Evolutionary conservation across 805 yeast species (phyloP).

Genomic region (Sugiyamaella chiloensis): DNA sequence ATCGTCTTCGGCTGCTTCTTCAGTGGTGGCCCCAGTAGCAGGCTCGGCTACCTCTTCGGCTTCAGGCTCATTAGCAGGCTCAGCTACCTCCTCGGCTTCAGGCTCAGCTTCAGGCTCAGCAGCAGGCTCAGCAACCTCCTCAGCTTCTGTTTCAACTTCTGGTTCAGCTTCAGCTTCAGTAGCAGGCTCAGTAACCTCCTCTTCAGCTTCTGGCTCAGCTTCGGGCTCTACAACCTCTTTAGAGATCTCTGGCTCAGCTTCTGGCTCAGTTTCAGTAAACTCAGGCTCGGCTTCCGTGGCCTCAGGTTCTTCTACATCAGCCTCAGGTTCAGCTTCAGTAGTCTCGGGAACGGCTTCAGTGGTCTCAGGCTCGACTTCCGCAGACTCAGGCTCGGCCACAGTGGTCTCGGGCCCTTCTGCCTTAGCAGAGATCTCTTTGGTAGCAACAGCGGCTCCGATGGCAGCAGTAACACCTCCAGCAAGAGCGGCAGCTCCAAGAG

Average conservation of each 20-base stretch:
- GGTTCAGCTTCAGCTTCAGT: no score
- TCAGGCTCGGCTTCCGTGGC: slow-evolving; percentile 29
- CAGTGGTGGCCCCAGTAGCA: slow-evolving; percentile 18
- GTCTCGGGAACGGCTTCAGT: slow-evolving; percentile 35
- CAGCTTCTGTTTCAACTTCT: no score
- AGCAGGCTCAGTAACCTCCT: background rate
- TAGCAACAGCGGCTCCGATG: slow-evolving; percentile 7
- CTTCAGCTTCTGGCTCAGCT: background rate
- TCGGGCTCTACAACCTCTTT: slow-evolving; percentile 11
- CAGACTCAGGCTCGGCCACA: slow-evolving; percentile 48
- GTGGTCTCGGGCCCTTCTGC: slow-evolving; percentile 12
- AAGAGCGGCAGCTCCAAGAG: background rate
- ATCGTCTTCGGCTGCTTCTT: slow-evolving; percentile 22
- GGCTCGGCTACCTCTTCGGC: background rate
- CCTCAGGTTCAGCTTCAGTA: slow-evolving; percentile 13
- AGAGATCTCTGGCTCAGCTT: slow-evolving; percentile 14
- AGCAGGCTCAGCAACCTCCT: no score
- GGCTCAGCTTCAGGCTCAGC: slow-evolving; percentile 2
- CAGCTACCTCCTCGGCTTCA: background rate
- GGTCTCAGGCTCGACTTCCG: slow-evolving; percentile 43
- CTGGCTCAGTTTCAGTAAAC: slow-evolving; percentile 11
- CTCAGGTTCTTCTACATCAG: slow-evolving; percentile 3
- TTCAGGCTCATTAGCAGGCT: slow-evolving; percentile 17
- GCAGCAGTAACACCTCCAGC: slow-evolving; percentile 14
- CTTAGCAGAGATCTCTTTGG: slow-evolving; percentile 4